Base-by-base conservation (phyloP, 2,329 filamentous ascomycete genomes). In the Penicillium polonicum region DNA sequence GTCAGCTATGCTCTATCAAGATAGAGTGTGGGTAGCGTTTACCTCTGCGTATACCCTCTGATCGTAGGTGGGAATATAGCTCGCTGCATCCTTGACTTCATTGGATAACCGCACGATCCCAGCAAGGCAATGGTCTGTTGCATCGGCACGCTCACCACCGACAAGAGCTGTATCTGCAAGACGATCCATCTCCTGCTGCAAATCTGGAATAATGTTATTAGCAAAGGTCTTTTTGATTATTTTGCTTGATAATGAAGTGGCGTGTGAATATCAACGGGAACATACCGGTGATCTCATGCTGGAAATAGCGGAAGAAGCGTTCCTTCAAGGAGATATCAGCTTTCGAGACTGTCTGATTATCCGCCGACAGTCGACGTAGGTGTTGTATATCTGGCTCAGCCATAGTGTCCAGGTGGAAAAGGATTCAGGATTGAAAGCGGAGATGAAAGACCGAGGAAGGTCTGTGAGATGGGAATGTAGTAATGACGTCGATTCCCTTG, bases 31-130 rank as follows among this genome's bases (percentile, higher is more conserved):
- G 39, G 17, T 23, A 31, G 38, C 29, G 60, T 66, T 54, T 75
- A 92, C 90, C 78, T 92, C 87, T 43, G 88, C 85, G 70, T 96
- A 97, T 25, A 89, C 88, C 65, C 90, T 86, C 73, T 94, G 91
- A 69, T 97, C 94, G 71, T 97, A 95, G 8, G 91, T 86, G 3
- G 94, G 92, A 17, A 96, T 85, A 65, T 88, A 91, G 55, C 88
- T 87, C 2, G 89, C 85, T 0, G 90, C 89, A 75, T 97, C 92
- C 64, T 90, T 88, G 39, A 97, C 90, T 67, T 94, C 88, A 62
- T 88, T 89, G 1, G 91, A 92, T 17, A 97, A 82, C 57, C 86
- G 85, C 31, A 90, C 87, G 67, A 97, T 94, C 60, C 86, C 85
- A 17, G 89, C 86, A 15, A 96, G 82, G 64, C 92, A 88, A 68